Percentiles rank a stretch among this genome's conserved stretches.
phyloP scores from a whole-genome alignment of 2,329 filamentous ascomycete species.

The Neofusicoccum parvum region DNA sequence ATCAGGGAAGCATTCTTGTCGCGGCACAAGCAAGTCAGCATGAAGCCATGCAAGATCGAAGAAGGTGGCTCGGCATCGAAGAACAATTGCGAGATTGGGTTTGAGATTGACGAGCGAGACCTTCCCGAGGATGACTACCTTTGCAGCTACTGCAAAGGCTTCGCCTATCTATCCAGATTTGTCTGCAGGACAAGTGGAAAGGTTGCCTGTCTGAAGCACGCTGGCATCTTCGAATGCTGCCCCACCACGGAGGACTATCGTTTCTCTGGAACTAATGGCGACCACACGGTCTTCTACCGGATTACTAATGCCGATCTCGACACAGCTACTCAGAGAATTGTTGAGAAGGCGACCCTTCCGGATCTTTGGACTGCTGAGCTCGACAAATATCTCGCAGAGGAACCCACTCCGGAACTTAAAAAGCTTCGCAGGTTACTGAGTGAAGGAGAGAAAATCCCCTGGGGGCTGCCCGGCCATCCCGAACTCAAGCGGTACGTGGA shows the following conservation, averaged over 20 bases:
- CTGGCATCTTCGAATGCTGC: conserved; percentile 80
- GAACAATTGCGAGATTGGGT: conserved; percentile 33
- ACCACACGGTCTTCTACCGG: conserved; percentile 77
- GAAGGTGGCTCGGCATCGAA: conserved; percentile 25
- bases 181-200: conserved; percentile 81
- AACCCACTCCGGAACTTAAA: conserved; percentile 82
- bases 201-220: conserved; percentile 79
- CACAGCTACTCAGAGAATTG: conserved; percentile 70
- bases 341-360: conserved; percentile 82
- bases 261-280: conserved; percentile 55
- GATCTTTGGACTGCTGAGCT: conserved; percentile 91
- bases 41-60: conserved; percentile 15
- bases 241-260: conserved; percentile 66
- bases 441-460: conserved; percentile 96
- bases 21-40: conserved; percentile 6
- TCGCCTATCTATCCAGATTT: conserved; percentile 87
- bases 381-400: conserved; percentile 79
- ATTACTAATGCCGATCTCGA: conserved; percentile 72
- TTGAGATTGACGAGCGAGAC: conserved; percentile 60
- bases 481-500: conserved; percentile 88
- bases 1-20: conserved; percentile 61
- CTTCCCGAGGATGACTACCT: conserved; percentile 90
- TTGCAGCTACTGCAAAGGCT: conserved; percentile 89
- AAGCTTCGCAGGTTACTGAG: conserved; percentile 78
- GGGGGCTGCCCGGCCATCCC: conserved; percentile 79